Base-by-base conservation (phyloP, 495 filamentous ascomycete genomes). In the Penicillium verhagenii region DNA sequence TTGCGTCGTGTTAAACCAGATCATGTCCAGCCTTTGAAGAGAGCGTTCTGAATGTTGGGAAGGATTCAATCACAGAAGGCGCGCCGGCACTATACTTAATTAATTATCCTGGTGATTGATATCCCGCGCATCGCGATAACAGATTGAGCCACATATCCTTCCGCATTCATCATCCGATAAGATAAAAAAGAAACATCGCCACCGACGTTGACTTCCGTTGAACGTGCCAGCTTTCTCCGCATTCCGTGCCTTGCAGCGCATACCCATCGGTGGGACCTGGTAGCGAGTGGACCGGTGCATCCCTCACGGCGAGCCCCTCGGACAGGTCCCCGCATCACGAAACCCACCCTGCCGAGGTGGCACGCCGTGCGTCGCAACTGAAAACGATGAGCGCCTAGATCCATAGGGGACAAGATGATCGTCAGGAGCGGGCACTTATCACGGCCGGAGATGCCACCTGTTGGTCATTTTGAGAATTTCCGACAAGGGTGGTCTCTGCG, bases 351-450 rank as follows among this genome's bases (percentile, higher is more conserved):
- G 29, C 35, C 25, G 31, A 47, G 60, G 61, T 59, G 58, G 54
- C 42, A 53, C 58, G 56, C 61, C 54, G 58, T 62, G 64, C 54
- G 50, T 57, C 52, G 2, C 21, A 35, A 56, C 61, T 50, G 61
- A 62, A 63, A 65, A 63, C 53, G 52, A 67, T 63, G 59, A 54
- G 52, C 56, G 56, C 56, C 58, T 62, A 51, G 61, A 54, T 60
- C 59, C 54, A 59, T 57, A 14, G 39, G 37, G 25, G 52, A 29
- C 55, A 63, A 35, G 53, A 64, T 64, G 61, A 61, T 67, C 58
- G 54, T 46, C 61, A 59, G 50, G 54, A 53, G 48, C 37, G 52
- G 40, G 33, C 61, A 62, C 57, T 63, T 67, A 67, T 67, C 61
- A 67, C 47, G 49, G 58, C 44, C 50, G 56, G 54, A 8, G 42